These are phyloP conservation scores for Phytophthora macrochlamydospora DNA, from an alignment of 352 stramenopile species.

Conservation along the genomic window DNA sequence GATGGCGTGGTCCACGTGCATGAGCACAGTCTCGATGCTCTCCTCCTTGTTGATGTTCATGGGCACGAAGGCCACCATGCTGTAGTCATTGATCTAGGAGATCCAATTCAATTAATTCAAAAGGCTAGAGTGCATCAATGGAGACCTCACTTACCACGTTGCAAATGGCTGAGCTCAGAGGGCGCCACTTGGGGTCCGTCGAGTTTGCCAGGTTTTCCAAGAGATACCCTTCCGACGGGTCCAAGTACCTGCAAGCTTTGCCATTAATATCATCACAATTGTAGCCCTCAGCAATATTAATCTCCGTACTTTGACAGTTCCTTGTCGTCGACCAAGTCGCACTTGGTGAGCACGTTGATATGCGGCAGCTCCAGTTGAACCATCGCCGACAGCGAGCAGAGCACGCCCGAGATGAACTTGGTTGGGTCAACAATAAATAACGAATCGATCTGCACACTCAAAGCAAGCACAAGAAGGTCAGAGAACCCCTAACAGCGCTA, in stretches of 20 bases:
- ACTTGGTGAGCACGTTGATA: conserved; percentile 94
- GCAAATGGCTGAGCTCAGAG: conserved; percentile 82
- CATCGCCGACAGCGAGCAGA: conserved; percentile 98
- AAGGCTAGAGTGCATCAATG: neutral
- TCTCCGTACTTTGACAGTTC: conserved; percentile 81
- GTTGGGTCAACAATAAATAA: conserved; percentile 95
- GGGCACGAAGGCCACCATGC: conserved; percentile 97
- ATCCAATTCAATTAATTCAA: conserved; percentile 9
- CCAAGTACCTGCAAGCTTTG: conserved; percentile 56
- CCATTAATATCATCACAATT: too few species aligned
- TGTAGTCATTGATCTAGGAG: conserved; percentile 93
- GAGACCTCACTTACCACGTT: conserved; percentile 69
- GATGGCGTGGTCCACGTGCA: conserved; percentile 95
- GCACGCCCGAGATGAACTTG: conserved; percentile 98
- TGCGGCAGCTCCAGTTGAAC: conserved; percentile 98
- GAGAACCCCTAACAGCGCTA: neutral
- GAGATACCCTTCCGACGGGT: conserved; percentile 84
- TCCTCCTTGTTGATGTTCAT: conserved; percentile 98
- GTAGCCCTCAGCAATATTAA: neutral
- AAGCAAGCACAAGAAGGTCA: neutral
- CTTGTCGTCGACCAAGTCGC: conserved; percentile 90
- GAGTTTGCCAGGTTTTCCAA: conserved; percentile 83
- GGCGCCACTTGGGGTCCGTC: conserved; percentile 83
- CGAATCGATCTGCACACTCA: conserved; percentile 84
- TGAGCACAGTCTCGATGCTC: conserved; percentile 95